A percentile compares a stretch with the other conserved stretches of the same genome.
These are phyloP conservation scores for Effrenium voratum DNA, from an alignment of 73 alveolate species.

Conservation along the genomic window DNA sequence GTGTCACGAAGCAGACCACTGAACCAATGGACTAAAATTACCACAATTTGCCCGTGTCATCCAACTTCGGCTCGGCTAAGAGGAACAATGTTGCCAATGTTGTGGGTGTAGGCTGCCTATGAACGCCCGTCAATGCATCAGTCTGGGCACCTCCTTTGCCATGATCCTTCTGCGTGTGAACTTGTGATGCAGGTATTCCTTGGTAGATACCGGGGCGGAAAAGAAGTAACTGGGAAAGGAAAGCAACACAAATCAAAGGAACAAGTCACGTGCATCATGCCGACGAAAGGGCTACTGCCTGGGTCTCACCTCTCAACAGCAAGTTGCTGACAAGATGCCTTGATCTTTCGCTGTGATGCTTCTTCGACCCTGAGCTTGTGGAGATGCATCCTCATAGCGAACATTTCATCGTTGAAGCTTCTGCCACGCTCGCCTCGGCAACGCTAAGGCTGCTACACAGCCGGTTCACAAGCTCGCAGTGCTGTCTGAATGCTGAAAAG, in stretches of 20 bases:
- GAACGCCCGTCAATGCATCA: not conserved
- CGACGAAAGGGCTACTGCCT: too few relatives aligned
- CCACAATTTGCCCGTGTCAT: not conserved
- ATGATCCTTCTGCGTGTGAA: constrained; percentile 30
- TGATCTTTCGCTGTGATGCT: constrained; percentile 24
- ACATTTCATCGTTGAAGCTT: constrained; percentile 28
- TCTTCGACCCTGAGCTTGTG: constrained; percentile 4
- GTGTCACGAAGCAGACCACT: not conserved
- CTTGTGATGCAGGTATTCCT: constrained; percentile 43
- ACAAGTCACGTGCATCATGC: too few relatives aligned
- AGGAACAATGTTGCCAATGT: not conserved
- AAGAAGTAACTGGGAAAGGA: too few relatives aligned
- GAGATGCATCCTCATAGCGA: constrained; percentile 37
- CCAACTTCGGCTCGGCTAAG: not conserved
- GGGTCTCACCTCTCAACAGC: too few relatives aligned
- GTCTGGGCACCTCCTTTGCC: constrained; percentile 10
- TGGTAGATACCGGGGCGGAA: too few relatives aligned
- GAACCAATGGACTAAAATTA: not conserved
- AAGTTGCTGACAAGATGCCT: too few relatives aligned
- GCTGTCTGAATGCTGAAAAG: not conserved
- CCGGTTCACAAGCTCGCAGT: not conserved
- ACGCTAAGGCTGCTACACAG: not conserved
- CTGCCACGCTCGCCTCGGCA: constrained; percentile 19
- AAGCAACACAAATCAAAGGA: too few relatives aligned
- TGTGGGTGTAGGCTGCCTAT: not conserved